Percentiles rank a stretch among this genome's conserved stretches.
phyloP scores from a whole-genome alignment of 106 monocot species.

The Dendrobium chrysotoxum region DNA sequence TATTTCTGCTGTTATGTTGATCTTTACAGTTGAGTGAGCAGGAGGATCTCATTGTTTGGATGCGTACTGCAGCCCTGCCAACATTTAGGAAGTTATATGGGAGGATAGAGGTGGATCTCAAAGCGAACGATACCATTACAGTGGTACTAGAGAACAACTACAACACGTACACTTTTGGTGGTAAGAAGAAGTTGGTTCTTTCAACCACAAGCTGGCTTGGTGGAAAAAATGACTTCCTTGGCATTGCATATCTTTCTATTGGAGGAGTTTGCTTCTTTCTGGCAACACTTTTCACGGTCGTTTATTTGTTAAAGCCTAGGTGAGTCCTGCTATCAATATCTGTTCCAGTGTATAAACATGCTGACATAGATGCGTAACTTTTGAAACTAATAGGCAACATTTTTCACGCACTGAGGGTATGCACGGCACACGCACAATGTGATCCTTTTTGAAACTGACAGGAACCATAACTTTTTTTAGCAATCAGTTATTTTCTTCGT shows the following conservation, averaged over 20 bases:
- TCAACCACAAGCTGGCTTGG: constrained; percentile 14
- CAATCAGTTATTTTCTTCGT: background rate
- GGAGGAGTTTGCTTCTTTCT: constrained; percentile 20
- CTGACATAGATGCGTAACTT: background rate
- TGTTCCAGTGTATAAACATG: background rate
- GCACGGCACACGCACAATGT: background rate
- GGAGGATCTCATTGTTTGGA: constrained; percentile 17
- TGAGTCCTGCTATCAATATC: background rate
- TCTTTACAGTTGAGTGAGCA: constrained; percentile 15
- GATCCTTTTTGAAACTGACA: background rate
- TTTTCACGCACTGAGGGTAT: too few species aligned
- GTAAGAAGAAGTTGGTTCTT: constrained; percentile 13
- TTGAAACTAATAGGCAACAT: too few species aligned
- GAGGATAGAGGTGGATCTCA: constrained; percentile 17
- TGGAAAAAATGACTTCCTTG: constrained; percentile 17
- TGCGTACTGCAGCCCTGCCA: constrained; percentile 23
- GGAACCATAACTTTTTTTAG: background rate
- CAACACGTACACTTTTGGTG: constrained; percentile 13
- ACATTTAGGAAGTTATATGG: constrained; percentile 25
- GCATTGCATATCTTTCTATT: constrained; percentile 16
- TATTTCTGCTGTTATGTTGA: background rate
- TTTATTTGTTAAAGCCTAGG: constrained; percentile 21
- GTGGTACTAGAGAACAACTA: constrained; percentile 14
- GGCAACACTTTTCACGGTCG: constrained; percentile 14
- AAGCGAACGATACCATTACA: constrained; percentile 11